Evolutionary conservation across 2,329 filamentous ascomycete genomes (phyloP), one percentile per base, ranked within the genome.

Genomic region (Diaporthe citrichinensis): DNA sequence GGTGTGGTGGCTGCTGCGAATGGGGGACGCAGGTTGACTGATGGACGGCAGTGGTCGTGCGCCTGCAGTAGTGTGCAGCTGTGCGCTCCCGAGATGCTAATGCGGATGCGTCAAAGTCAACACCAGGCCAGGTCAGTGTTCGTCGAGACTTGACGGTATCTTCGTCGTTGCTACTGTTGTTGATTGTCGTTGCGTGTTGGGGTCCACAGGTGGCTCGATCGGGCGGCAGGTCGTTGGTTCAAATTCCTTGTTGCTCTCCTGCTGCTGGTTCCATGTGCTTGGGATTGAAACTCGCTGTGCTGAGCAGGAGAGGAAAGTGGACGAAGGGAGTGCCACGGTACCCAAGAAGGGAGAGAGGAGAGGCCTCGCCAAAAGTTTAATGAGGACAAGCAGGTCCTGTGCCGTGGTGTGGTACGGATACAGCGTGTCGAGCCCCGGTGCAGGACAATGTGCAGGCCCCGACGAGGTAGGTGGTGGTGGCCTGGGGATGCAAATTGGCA

Each of bases 1-100:
- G 62, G 44, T 23, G 14, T 34, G 31, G 17, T 31, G 17, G 25
- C 25, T 28, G 55, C 55, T 34, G 55, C 36, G 58, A 44, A 44
- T 62, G 36, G 58, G 36, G 34, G 34, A 59, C 4, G 53, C 36
- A 31, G 58, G 15, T 61, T 15, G 55, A 28, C 39, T 72, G 69
- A 58, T 49, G n/a, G 68, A 44, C 41, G 68, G 69, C 62, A 68
- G 31, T 41, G 71, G 71, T 62, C 58, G 71, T 55, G 71, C 71
- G 58, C 46, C 71, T 73, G 71, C 71, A 73, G 71, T 65, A 73
- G 71, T 65, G 49, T 51, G 62, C 71, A 62, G 71, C 53, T 61
- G 71, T 59, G 58, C 17, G 46, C 39, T 55, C 14, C 44, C 58
- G 57, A 39, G 57, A 39, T 72, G 58, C 34, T 39, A 69, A 36